Base-by-base conservation (phyloP, 495 filamentous ascomycete species). In the Daldinia vernicosa region DNA sequence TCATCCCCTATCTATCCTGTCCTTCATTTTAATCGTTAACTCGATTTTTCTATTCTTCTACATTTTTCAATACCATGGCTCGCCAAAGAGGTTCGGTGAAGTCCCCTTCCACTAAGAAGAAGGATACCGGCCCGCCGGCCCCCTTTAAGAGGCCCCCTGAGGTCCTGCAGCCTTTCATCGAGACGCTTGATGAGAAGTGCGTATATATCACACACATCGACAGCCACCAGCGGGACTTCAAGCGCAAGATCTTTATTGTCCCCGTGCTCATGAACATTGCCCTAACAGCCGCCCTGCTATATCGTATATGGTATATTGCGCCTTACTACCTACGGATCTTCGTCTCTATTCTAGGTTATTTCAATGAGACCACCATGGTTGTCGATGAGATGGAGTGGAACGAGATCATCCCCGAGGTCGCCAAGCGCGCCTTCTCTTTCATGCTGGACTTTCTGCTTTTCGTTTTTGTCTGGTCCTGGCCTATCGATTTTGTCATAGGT, bases 191-290 rank as follows among this genome's bases (percentile, higher is more conserved):
- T 69, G 79, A 82, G 27, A 73, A 83, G 24, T 86, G 91, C 76
- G 83, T 95, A 76, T 95, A 97, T 84, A 87, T 97, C 69, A 83
- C 88, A 27, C 91, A 94, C 82, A 81, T 95, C 81, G 93, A 97
- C 83, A 81, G 73, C 39, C 87, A 89, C 45, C 86, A 85, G 0
- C 70, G 69, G 26, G 81, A 82, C 30, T 86, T 91, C 83, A 97
- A 96, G 80, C 84, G 84, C 66, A 89, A 91, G 70, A 87, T 93
- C 76, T 97, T 95, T 82, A 50, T 84, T 43, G 87, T 95, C 3
- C 92, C 93, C 45, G 80, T 89, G 52, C 67, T 88, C 19, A 86
- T 94, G 78, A 96, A 96, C 79, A 50, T 89, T 47, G 75, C 79
- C 63, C 84, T 96, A 60, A 77, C 81, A 24, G 71, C 80, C 5